These are phyloP conservation scores for Pythium dissimile DNA, from an alignment of 352 stramenopile genomes.

Conservation along the genomic window DNA sequence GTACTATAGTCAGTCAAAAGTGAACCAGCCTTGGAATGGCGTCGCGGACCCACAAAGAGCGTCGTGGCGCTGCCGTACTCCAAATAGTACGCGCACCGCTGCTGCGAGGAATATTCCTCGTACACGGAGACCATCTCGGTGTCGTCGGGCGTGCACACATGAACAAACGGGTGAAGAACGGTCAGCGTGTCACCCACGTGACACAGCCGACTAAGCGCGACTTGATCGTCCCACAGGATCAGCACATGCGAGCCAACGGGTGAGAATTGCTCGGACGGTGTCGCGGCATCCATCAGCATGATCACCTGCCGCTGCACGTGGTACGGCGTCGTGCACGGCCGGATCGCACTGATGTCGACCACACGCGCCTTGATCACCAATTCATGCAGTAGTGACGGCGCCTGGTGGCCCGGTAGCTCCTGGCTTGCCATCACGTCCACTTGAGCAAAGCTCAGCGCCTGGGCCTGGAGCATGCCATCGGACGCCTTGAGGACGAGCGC, in stretches of 20 bases:
- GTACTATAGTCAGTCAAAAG: too few relatives aligned
- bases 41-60: conserved; percentile 28
- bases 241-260: conserved; percentile 38
- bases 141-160: conserved; percentile 41
- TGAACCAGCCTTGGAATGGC: too few relatives aligned
- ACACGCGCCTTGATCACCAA: conserved; percentile 30
- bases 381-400: conserved; percentile 26
- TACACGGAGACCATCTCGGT: conserved; percentile 50
- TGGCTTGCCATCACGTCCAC: conserved; percentile 32
- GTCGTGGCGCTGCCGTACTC: conserved; percentile 63
- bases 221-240: conserved; percentile 70
- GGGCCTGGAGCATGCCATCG: conserved; percentile 24
- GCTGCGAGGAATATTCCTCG: conserved; percentile 54
- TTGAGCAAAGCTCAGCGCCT: conserved; percentile 29
- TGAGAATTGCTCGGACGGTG: not conserved
- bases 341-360: conserved; percentile 66
- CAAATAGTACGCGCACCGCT: conserved; percentile 49
- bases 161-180: conserved; percentile 62
- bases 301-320: conserved; percentile 65
- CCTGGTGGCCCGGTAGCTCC: not conserved
- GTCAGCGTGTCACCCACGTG: conserved; percentile 49
- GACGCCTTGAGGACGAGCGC: conserved; percentile 40
- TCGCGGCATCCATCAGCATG: conserved; percentile 37
- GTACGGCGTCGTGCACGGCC: conserved; percentile 47
- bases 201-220: conserved; percentile 58